Evolutionary conservation across 129 eudicot species (phyloP).

Genomic region (Helianthus tuberosus): DNA sequence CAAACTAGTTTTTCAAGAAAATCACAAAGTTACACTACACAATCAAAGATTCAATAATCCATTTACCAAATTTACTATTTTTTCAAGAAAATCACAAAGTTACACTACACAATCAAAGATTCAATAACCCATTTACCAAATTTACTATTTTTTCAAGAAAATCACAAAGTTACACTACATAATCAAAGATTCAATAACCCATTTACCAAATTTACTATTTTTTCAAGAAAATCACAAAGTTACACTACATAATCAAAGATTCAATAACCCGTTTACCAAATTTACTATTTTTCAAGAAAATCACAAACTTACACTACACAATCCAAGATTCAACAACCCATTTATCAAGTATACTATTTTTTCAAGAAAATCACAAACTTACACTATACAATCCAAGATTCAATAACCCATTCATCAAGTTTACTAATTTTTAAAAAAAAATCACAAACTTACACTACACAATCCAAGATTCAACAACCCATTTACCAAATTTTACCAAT

Average conservation of each 20-base stretch:
- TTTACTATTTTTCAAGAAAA: background rate
- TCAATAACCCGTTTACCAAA: constrained; percentile 30
- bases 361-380: background rate
- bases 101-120: background rate
- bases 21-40: background rate
- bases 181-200: constrained; percentile 19
- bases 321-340: constrained; percentile 17
- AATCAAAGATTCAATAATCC: constrained; percentile 18
- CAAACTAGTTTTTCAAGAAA: background rate
- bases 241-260: background rate
- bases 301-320: background rate
- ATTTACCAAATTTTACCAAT: constrained; percentile 24
- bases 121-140: constrained; percentile 31
- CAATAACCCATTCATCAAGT: background rate
- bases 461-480: background rate
- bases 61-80: constrained; percentile 16
- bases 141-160: background rate
- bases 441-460: too few relatives aligned
- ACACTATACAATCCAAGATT: too few relatives aligned
- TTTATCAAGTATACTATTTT: constrained; percentile 21
- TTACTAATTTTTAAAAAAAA: background rate
- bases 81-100: constrained; percentile 7
- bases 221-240: constrained; percentile 8
- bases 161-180: background rate
- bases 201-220: constrained; percentile 18